These are phyloP conservation scores for Diplodia mutila DNA, from an alignment of 2,329 filamentous ascomycete species.

Conservation along the genomic window DNA sequence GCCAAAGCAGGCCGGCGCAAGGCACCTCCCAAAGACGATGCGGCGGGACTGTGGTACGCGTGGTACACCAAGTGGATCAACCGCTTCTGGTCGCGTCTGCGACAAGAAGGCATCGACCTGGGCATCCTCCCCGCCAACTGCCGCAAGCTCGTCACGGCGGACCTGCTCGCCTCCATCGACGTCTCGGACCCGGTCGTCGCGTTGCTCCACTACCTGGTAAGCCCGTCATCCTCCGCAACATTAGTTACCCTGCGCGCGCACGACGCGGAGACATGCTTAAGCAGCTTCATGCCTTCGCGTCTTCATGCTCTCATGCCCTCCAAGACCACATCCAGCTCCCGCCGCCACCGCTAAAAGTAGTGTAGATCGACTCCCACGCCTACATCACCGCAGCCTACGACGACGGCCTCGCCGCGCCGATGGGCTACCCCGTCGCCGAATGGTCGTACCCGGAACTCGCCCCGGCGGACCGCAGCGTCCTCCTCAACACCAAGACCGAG, in stretches of 20 bases:
- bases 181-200: neutral
- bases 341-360: too few species aligned
- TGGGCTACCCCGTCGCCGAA: neutral
- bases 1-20: neutral
- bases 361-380: neutral
- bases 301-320: neutral
- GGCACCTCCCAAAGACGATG: too few species aligned
- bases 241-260: neutral
- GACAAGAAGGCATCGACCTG: slow-evolving; percentile 7
- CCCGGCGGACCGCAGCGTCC: neutral
- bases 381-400: neutral
- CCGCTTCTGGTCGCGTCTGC: slow-evolving; percentile 2
- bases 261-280: neutral
- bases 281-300: neutral
- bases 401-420: neutral
- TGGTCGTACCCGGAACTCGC: slow-evolving; percentile 1
- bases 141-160: neutral
- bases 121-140: neutral
- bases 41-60: neutral
- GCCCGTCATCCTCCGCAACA: neutral
- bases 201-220: slow-evolving; percentile 11
- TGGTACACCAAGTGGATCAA: neutral
- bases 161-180: neutral
- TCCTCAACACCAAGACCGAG: neutral
- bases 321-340: too few species aligned